Evolutionary conservation across 169 alveolate species (phyloP), one percentile per base, ranked within the genome.

Genomic region (Plasmodium fragile): DNA sequence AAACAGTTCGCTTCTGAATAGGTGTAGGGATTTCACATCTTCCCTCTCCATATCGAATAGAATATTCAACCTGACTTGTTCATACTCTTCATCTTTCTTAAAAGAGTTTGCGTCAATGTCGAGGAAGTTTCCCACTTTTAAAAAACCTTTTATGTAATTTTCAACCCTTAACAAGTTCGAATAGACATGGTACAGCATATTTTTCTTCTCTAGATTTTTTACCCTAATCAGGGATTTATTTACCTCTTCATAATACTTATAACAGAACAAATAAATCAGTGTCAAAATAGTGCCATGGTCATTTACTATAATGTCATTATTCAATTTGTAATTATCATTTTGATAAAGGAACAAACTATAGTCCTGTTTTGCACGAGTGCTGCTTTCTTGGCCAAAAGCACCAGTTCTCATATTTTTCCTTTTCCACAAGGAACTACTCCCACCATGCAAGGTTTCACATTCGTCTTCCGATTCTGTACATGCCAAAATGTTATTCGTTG

Each of bases 291-390:
- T 91, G 28, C 75, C 30, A 55, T 91, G 82, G 75, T 91, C 92
- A 71, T 81, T 91, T 13, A 91, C 75, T 91, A 91, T 91, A 70
- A 91, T 81, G 55, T 91, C 94, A 70, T 36, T 91, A 80, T 91
- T 91, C 39, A 91, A 18, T 81, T 80, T 91, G 81, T 80, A 81
- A 49, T 91, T 91, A 28, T 49, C 52, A 70, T 91, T 81, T 16
- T 53, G 52, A 75, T 91, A 91, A 22, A 81, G 28, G 75, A 91
- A 91, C 52, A 91, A 70, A 10, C 73, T 79, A 30, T 10, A 18
- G 55, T 72, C 83, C 22, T 43, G 18, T 3, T 22, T 11, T 4
- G 25, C 32, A 43, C 10, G 30, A 5, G 18, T 25, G 45, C 52
- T 45, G 25, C 16, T 5, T 36, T 70, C 77, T 28, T 41, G 25